Evolutionary conservation across 2,329 filamentous ascomycete genomes (phyloP).

Genomic region (Cryphonectria japonica): DNA sequence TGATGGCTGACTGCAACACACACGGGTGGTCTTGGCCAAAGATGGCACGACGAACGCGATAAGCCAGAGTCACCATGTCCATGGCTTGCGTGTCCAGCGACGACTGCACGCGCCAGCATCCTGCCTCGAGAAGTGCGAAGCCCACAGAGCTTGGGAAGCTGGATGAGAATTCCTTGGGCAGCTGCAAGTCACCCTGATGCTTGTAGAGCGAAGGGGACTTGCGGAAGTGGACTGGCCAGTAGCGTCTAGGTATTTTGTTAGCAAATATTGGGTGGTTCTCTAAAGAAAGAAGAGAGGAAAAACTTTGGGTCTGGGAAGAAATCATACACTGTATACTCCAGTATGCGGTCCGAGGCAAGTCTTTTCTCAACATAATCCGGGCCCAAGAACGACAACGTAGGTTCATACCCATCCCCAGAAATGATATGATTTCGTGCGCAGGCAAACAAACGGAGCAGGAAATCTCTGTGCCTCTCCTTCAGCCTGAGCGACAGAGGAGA

Average conservation of each 20-base stretch:
- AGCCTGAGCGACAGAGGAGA: background rate
- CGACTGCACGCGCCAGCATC: conserved; percentile 6
- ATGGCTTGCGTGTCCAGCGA: background rate
- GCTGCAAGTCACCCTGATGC: conserved; percentile 1
- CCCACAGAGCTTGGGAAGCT: conserved; percentile 3
- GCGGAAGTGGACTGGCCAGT: conserved; percentile 12
- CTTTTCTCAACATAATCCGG: conserved; percentile 1
- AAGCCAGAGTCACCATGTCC: background rate
- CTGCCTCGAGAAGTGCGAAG: conserved; percentile 4
- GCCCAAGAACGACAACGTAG: background rate
- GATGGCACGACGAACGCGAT: conserved; percentile 4
- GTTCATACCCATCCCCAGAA: background rate
- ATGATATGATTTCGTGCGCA: background rate
- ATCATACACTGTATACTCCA: conserved; percentile 11
- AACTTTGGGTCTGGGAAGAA: background rate
- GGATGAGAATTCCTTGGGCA: conserved; percentile 11
- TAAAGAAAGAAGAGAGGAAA: no score
- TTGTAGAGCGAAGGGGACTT: conserved; percentile 10
- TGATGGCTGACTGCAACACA: conserved; percentile 8
- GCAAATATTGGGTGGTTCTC: background rate
- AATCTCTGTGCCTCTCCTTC: conserved; percentile 5
- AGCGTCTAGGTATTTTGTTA: conserved; percentile 1
- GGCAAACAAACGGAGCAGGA: background rate
- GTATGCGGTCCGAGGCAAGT: conserved; percentile 11
- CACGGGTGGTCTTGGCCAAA: background rate